Base-by-base conservation (phyloP, 345 rosid species). In the Raphanus sativus region DNA sequence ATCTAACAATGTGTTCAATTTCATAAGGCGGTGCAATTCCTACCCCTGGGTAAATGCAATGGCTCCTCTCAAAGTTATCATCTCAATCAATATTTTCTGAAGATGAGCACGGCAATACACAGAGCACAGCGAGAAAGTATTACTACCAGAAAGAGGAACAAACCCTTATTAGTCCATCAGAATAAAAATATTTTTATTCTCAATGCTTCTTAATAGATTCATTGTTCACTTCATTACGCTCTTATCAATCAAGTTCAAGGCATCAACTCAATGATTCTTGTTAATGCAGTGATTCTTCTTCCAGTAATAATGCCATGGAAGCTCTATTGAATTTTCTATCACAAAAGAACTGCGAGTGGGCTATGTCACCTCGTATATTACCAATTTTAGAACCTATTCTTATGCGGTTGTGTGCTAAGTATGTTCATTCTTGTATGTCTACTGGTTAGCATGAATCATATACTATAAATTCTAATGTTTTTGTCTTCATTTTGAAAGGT, bases 1-100 rank as follows among this genome's bases (percentile, higher is more conserved):
- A 8, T 38, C 62, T 75, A 4, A 52, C 62, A 13, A 11, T 1
- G 0, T 2, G 29, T 56, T 71, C 28, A 7, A 7, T 7, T 61
- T 75, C 63, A 52, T 72, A 94, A 77, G 98, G 98, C 97, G 48
- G 97, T 95, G 73, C 97, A 95, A 21, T 21, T 86, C 99, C 99
- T 38, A 95, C 92, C 50, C 97, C 94, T 38, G 99, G 96, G 50
- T 94, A 73, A 77, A 88, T 90, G 90, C 91, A 83, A 66, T 92
- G 99, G 98, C 84, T 92, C 52, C 76, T 88, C 7, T 81, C 98
- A 3, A 95, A 92, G 83, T 77, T 95, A 86, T 90, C 90, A 66
- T 88, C 98, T 66, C 99, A 88, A 45, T 83, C 86, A 34, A 84
- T 73, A 81, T 85, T 94, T 59, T 81, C 92, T 69, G 86, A 82